A percentile compares a stretch with the other conserved stretches of the same genome.
Evolutionary conservation across 495 filamentous ascomycete species (phyloP).

Genomic region (Viridothelium virens): DNA sequence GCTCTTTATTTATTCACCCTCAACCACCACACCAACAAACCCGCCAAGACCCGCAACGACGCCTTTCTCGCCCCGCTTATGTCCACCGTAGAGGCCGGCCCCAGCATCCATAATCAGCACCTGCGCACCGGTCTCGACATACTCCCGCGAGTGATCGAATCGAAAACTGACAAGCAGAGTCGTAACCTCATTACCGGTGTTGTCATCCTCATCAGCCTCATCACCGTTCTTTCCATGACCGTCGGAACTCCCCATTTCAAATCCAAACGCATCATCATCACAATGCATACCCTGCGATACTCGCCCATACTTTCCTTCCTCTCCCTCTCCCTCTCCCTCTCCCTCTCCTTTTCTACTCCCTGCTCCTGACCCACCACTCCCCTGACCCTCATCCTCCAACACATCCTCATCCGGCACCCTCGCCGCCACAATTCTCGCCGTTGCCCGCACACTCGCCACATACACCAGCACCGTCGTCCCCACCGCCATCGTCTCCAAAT

Average conservation of each 20-base stretch:
- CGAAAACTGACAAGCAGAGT: slow-evolving; percentile 61
- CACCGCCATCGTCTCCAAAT: slow-evolving; percentile 37
- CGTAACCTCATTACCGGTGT: slow-evolving; percentile 28
- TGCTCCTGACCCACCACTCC: slow-evolving; percentile 28
- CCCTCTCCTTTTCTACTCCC: slow-evolving; percentile 27
- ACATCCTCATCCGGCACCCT: slow-evolving; percentile 30
- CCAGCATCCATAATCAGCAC: slow-evolving; percentile 70
- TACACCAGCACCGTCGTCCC: slow-evolving; percentile 70
- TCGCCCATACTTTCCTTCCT: slow-evolving; percentile 36
- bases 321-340: slow-evolving; percentile 60
- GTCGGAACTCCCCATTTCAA: slow-evolving; percentile 19
- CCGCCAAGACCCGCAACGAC: slow-evolving; percentile 54
- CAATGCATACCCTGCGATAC: slow-evolving; percentile 25
- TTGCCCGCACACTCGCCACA: slow-evolving; percentile 75
- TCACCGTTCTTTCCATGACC: too few relatives aligned
- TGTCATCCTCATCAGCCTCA: slow-evolving; percentile 13
- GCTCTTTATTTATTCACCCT: slow-evolving; percentile 30
- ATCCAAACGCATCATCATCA: slow-evolving; percentile 34
- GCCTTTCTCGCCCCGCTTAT: slow-evolving; percentile 49
- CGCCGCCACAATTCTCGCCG: slow-evolving; percentile 57
- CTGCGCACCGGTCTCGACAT: slow-evolving; percentile 71
- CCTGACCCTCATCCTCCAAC: slow-evolving; percentile 27
- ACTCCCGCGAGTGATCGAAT: slow-evolving; percentile 69
- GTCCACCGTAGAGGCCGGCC: slow-evolving; percentile 40
- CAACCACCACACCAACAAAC: slow-evolving; percentile 55